A percentile compares a stretch with the other conserved stretches of the same genome.
phyloP scores from a whole-genome alignment of 164 flowering plant species.

The Magnolia officinalis region DNA sequence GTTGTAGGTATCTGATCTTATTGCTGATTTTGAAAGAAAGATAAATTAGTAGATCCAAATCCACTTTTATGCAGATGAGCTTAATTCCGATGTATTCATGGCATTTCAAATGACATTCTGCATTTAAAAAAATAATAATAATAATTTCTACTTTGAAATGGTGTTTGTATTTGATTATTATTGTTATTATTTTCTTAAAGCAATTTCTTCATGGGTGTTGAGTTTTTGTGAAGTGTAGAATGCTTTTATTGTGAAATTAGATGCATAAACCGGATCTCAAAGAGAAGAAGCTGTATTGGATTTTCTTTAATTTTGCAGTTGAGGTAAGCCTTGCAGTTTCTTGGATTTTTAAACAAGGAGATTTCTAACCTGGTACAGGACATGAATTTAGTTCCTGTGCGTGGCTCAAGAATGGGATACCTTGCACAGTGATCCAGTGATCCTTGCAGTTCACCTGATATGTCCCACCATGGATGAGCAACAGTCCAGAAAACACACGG shows the following conservation, averaged over 20 bases:
- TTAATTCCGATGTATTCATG: not conserved
- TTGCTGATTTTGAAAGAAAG: not conserved
- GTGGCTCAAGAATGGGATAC: not conserved
- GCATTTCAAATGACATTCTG: not conserved
- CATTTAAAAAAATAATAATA: not conserved
- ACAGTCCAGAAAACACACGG: not conserved
- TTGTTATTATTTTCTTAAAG: too few species aligned
- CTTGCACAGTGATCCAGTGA: not conserved
- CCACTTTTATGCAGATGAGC: not conserved
- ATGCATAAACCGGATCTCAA: not conserved
- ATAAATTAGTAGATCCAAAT: not conserved
- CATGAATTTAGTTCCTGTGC: not conserved
- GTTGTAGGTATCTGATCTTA: not conserved
- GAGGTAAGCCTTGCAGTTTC: not conserved
- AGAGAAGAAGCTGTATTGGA: not conserved
- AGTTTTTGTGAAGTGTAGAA: not conserved
- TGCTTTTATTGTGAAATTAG: not conserved
- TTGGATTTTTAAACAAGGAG: not conserved
- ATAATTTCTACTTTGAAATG: not conserved
- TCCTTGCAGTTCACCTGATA: not conserved
- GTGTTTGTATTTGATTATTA: not conserved
- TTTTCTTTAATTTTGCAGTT: too few species aligned
- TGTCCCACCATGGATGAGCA: not conserved
- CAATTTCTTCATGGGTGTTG: not conserved
- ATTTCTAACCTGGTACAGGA: not conserved